Conservation (phyloP, 2,329 filamentous ascomycete species). For the Sarocladiaceae sp. region DNA sequence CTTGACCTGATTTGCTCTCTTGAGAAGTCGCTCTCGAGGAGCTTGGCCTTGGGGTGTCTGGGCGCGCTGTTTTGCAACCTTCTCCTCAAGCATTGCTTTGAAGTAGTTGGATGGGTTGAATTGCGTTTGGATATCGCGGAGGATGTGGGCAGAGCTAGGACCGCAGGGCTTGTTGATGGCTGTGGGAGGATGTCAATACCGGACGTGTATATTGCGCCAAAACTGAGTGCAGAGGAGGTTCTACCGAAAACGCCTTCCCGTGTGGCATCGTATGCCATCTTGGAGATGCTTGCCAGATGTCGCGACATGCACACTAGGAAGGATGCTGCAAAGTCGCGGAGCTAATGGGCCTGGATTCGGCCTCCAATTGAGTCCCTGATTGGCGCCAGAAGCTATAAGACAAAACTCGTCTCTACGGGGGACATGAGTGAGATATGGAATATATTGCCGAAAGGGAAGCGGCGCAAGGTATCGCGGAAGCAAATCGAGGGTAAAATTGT, state of each 20-base stretch:
- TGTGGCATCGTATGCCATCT: constrained; percentile 47
- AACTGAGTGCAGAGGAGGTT: too few species aligned
- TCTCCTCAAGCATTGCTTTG: constrained; percentile 64
- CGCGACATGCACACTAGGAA: constrained; percentile 1
- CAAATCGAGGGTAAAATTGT: too few species aligned
- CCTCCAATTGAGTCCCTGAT: too few species aligned
- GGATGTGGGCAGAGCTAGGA: constrained; percentile 81
- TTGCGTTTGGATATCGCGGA: constrained; percentile 77
- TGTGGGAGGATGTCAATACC: constrained; percentile 28
- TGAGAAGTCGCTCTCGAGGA: constrained; percentile 50
- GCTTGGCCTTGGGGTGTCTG: constrained; percentile 45
- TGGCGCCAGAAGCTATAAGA: too few species aligned
- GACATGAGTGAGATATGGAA: neutral
- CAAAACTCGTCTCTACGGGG: too few species aligned
- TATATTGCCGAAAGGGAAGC: neutral
- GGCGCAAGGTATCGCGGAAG: neutral
- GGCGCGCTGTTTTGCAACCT: constrained; percentile 23
- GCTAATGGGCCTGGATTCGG: too few species aligned
- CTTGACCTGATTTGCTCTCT: constrained; percentile 68
- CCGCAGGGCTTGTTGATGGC: constrained; percentile 89
- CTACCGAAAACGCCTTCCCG: constrained; percentile 56
- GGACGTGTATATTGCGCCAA: too few species aligned
- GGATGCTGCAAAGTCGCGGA: too few species aligned
- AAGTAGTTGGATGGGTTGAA: constrained; percentile 81
- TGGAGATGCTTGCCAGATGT: constrained; percentile 17